These are phyloP conservation scores for Marasmius sp. DNA, from an alignment of 1,284 basidiomycete genomes.

Conservation along the genomic window DNA sequence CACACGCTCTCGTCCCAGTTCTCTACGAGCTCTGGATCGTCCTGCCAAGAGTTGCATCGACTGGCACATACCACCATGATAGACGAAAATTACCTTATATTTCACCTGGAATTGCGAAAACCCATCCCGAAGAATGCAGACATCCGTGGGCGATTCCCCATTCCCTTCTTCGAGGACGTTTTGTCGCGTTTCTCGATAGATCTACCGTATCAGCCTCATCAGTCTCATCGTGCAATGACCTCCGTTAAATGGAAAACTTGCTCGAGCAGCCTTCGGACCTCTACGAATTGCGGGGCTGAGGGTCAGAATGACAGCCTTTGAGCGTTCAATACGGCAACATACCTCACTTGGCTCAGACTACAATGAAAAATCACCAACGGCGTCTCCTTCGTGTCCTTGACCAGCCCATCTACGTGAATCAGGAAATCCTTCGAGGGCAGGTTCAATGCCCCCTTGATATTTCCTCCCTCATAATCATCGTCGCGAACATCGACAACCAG, in stretches of 20 bases:
- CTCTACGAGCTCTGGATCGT: conserved; percentile 71
- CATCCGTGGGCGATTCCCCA: conserved; percentile 43
- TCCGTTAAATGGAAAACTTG: conserved; percentile 30
- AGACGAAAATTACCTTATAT: conserved; percentile 51
- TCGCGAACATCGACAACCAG: conserved; percentile 78
- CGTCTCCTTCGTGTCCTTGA: conserved; percentile 60
- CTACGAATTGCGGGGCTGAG: conserved; percentile 34
- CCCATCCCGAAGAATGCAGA: conserved; percentile 67
- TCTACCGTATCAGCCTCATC: conserved; percentile 35
- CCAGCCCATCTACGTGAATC: conserved; percentile 53
- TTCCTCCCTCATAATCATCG: conserved; percentile 72
- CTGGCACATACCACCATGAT: background rate
- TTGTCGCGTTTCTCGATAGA: conserved; percentile 63
- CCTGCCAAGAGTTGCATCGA: conserved; percentile 32
- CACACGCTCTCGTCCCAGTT: conserved; percentile 69
- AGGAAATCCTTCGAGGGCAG: conserved; percentile 62
- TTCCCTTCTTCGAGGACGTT: conserved; percentile 38
- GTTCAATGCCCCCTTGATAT: conserved; percentile 65
- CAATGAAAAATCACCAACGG: conserved; percentile 75
- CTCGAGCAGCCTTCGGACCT: conserved; percentile 73
- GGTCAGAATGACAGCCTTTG: background rate
- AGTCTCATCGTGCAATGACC: background rate
- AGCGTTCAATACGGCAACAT: conserved; percentile 21
- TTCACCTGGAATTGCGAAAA: conserved; percentile 69
- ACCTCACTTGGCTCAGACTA: conserved; percentile 72